Evolutionary conservation across 2,329 filamentous ascomycete genomes (phyloP), one percentile per base, ranked within the genome.

Genomic region (Fusarium duplospermum): DNA sequence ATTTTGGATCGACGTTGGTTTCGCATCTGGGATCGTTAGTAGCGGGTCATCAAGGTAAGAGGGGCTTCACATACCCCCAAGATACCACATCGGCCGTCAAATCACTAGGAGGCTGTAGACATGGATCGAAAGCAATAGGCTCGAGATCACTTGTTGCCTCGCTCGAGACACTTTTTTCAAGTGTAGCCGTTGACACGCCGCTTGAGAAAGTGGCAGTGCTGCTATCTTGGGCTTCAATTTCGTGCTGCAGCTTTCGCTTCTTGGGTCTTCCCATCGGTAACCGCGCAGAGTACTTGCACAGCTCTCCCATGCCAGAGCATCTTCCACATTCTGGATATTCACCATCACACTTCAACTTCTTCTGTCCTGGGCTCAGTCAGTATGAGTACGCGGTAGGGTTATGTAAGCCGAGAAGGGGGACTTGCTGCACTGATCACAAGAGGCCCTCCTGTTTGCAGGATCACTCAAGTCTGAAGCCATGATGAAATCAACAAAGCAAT

Each of bases 301-400:
- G 3, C 22, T 79, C 77, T 6, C 62, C 62, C 6, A 59, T 38
- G 5, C 18, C 47, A 8, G 65, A 45, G 16, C 77, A 78, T 64
- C 77, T 67, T 24, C 71, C 72, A 14, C 77, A 78, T 6, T 24
- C 59, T 3, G 77, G 77, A n/a, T 70, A 73, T 22, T 27, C 75
- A 0, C 77, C 77, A 42, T 79, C 77, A 31, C 77, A 78, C 70
- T 77, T 78, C 27, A 79, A 57, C 61, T 78, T 78, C 72, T 76
- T 78, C 52, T 78, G 77, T 38, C 77, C 77, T 78, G 47, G n/a
- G 11, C 31, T 67, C 42, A 69, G 54, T 71, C 50, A 70, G 69
- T 42, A 59, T 27, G 13, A 9, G 14, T 61, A 47, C 60, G 27
- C 24, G 38, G 20, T 9, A 52, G 36, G 29, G 45, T 63, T 60